Percentiles rank a stretch among this genome's conserved stretches.
Evolutionary conservation across 371 early-diverging fungal genomes (phyloP).

Genomic region (Haplosporangium sp.): DNA sequence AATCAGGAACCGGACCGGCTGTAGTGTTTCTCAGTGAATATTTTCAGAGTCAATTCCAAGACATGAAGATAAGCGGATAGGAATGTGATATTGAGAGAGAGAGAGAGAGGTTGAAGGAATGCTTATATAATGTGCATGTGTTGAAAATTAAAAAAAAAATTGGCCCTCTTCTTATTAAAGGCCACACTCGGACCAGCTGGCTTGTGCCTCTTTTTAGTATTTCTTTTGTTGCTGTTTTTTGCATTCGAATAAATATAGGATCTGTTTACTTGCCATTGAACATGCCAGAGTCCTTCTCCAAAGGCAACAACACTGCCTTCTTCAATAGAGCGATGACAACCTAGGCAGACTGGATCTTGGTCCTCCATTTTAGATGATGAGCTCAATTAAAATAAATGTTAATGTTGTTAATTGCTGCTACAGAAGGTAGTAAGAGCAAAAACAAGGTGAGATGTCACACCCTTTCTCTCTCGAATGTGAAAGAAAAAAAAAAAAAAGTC

Average conservation of each 20-base stretch:
- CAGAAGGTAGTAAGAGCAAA: no score
- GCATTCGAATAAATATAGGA: background rate
- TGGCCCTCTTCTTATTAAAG: background rate
- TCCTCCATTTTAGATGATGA: conserved; percentile 39
- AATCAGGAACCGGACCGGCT: no score
- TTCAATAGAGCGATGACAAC: conserved; percentile 80
- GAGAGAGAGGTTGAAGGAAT: background rate
- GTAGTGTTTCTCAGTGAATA: no score
- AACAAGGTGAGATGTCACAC: no score
- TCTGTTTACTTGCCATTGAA: conserved; percentile 72
- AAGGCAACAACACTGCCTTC: conserved; percentile 88
- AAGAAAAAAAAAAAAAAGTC: no score
- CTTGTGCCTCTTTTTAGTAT: background rate
- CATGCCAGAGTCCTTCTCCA: conserved; percentile 87
- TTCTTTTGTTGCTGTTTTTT: background rate
- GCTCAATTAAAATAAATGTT: background rate
- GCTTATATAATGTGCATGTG: background rate
- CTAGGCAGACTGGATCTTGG: conserved; percentile 76
- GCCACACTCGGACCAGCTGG: conserved; percentile 19
- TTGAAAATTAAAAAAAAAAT: background rate
- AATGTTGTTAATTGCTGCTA: no score
- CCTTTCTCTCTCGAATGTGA: no score
- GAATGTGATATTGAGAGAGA: no score
- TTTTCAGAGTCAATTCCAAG: no score
- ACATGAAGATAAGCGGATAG: no score